Evolutionary conservation across 495 filamentous ascomycete species (phyloP), one percentile per base, ranked within the genome.

Genomic region (Thozetella sp.): DNA sequence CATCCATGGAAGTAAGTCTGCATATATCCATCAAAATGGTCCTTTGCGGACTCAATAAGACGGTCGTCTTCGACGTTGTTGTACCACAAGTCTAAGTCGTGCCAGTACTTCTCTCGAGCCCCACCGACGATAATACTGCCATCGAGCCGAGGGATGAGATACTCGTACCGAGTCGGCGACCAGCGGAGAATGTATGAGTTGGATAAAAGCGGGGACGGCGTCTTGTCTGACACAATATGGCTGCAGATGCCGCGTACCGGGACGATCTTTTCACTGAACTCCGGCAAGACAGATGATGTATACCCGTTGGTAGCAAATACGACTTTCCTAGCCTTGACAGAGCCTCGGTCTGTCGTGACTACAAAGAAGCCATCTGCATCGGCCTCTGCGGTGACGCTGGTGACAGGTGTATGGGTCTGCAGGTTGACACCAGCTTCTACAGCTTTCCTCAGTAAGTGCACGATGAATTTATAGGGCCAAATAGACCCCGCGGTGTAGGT

Each of bases 291-390:
- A 25, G 77, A 74, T 0, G 80, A 74, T 9, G 83, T 82, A 61
- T 89, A 89, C 13, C 80, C 88, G 60, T 90, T 90, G 19, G 84
- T 90, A 34, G 88, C 87, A 30, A 87, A 72, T 12, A 90, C 69
- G 11, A 90, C 72, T 20, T 75, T 79, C 22, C 58, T 63, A 1
- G 85, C 76, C 22, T 57, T 68, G 11, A 84, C 75, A 12, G 50
- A 64, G 22, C 83, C 84, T 27, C 82, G 72, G 19, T 66, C 51
- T 9, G 86, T 89, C 20, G 76, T 52, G 0, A 88, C 58, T 12
- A 60, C 62, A 79, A 82, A 83, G 45, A 60, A 78, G 59, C 43
- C 63, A 23, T 62, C 63, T 13, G 58, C 68, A 34, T 67, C 65
- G n/a, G 60, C 46, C 27, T 67, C 53, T 25, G 62, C 22, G 4